Conservation (phyloP, 2,329 filamentous ascomycete species). For the Nothomitra cinnamomea region DNA sequence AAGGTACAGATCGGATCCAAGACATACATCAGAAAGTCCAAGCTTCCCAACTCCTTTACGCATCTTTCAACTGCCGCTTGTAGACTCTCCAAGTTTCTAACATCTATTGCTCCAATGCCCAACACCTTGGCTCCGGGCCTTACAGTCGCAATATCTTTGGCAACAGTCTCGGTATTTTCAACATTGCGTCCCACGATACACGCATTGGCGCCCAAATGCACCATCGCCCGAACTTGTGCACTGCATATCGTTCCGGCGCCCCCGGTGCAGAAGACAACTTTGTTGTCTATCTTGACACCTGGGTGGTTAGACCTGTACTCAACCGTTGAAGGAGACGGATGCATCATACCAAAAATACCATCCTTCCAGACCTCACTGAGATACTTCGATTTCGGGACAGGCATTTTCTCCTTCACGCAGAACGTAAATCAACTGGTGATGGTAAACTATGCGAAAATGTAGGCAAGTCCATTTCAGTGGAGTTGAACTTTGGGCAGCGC, state of each 20-base stretch:
- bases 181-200: slow-evolving; percentile 85
- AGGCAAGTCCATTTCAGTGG: no score
- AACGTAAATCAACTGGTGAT: not conserved
- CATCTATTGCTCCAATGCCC: slow-evolving; percentile 46
- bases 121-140: slow-evolving; percentile 69
- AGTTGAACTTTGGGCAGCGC: not conserved
- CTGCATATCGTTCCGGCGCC: slow-evolving; percentile 89
- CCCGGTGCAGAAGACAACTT: slow-evolving; percentile 89
- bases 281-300: slow-evolving; percentile 46
- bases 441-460: not conserved
- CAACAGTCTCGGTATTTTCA: slow-evolving; percentile 69
- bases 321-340: not conserved
- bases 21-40: slow-evolving; percentile 84
- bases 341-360: slow-evolving; percentile 58
- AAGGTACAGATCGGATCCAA: not conserved
- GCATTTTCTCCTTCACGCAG: slow-evolving; percentile 31
- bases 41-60: slow-evolving; percentile 63
- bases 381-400: slow-evolving; percentile 55
- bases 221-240: slow-evolving; percentile 79
- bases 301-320: not conserved
- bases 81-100: slow-evolving; percentile 38
- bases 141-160: slow-evolving; percentile 65
- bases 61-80: slow-evolving; percentile 62
- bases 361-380: slow-evolving; percentile 74
- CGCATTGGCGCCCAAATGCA: slow-evolving; percentile 80